Evolutionary conservation across 2,329 filamentous ascomycete species (phyloP), one percentile per base, ranked within the genome.

Genomic region (Botrytis aclada): DNA sequence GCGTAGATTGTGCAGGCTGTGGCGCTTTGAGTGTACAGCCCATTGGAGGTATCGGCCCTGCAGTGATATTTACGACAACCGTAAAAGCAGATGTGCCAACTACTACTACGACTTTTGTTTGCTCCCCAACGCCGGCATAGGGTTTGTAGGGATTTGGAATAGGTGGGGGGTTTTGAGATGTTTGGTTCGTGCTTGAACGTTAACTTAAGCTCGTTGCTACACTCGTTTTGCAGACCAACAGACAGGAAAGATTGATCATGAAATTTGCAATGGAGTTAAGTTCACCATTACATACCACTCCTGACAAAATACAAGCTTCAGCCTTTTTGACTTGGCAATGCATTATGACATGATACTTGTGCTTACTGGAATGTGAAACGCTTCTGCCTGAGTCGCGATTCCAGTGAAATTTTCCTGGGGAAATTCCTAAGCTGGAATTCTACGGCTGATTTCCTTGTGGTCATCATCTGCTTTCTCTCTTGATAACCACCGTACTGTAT

Each of bases 1-100:
- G 56, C 22, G 37, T 72, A 41, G 66, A 72, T 25, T 72, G 71
- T 63, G 71, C 54, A 16, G 71, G 71, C 4, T 72, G 71, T 32
- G 60, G 34, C 12, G 47, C 39, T 62, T 58, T 72, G 25, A 70
- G 39, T 16, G 45, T 72, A 2, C n/a, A 43, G 22, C 14, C 12
- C 10, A 34, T 72, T n/a, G 70, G 70, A 37, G 71, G 71, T 16
- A 22, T 72, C 4, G 71, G 71, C 9, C 71, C 71, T 18, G 71
- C 43, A 45, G 71, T 63, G 32, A 22, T 9, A 20, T 51, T 71
- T 20, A 71, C 60, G 9, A 56, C 69, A 22, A 71, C 69, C 14
- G 69, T 71, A 34, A n/a, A 63, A 37, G 41, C 61, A 22, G n/a
- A 61, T 45, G 45, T 61, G 32, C 43, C 71, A 32, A 51, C 54